A percentile compares a stretch with the other conserved stretches of the same genome.
These are phyloP conservation scores for Venturia carpophila DNA, from an alignment of 2,329 filamentous ascomycete species.

Conservation along the genomic window DNA sequence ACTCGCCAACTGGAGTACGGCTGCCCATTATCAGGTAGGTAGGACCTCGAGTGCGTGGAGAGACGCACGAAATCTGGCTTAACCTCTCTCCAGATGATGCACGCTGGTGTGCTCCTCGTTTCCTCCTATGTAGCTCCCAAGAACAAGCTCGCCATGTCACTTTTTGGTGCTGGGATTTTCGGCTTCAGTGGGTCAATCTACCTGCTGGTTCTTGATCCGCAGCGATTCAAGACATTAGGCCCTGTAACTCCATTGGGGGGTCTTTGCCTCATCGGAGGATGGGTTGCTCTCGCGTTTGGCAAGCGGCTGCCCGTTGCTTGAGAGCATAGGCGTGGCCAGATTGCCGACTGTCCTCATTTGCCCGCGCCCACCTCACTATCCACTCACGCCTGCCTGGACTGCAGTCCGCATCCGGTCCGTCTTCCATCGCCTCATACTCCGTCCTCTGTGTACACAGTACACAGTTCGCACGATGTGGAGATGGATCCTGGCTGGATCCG, in stretches of 20 bases:
- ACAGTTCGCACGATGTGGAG: too few species aligned
- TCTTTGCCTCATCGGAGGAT: slow-evolving; percentile 56
- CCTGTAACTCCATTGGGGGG: slow-evolving; percentile 60
- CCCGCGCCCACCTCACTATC: neutral
- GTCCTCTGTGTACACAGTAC: too few species aligned
- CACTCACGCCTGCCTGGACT: neutral
- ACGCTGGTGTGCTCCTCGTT: slow-evolving; percentile 53
- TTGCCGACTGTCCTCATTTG: neutral
- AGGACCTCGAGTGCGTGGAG: slow-evolving; percentile 15
- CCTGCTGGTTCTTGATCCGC: slow-evolving; percentile 53
- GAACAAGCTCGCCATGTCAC: slow-evolving; percentile 46
- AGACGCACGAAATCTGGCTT: neutral
- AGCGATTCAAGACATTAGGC: slow-evolving; percentile 51
- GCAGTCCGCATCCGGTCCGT: neutral
- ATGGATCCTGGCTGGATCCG: too few species aligned
- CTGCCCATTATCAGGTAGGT: slow-evolving; percentile 60
- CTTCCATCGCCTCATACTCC: neutral
- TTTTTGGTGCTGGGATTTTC: slow-evolving; percentile 49
- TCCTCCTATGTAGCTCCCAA: slow-evolving; percentile 45
- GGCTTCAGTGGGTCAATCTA: slow-evolving; percentile 62
- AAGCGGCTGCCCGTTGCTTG: slow-evolving; percentile 23
- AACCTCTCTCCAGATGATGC: slow-evolving; percentile 45
- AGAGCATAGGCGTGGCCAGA: neutral
- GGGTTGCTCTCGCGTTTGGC: slow-evolving; percentile 43
- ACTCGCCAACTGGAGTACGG: slow-evolving; percentile 55